Base-by-base conservation (phyloP, 805 yeast genomes). In the Kuraishia piskuri region DNA sequence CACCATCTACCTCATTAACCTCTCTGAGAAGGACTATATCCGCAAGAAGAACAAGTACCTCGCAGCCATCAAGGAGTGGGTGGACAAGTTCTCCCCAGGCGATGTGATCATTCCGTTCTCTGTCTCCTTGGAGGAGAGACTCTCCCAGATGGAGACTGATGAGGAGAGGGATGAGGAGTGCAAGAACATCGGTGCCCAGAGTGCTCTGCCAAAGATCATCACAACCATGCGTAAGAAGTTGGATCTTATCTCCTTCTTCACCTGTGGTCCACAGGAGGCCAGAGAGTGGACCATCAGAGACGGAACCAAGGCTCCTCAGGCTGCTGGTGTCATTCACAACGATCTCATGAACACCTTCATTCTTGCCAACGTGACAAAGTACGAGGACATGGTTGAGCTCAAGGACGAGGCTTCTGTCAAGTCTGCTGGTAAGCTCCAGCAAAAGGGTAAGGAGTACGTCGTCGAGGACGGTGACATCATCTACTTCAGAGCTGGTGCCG, bases 271-370 rank as follows among this genome's bases (percentile, higher is more conserved):
- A 23, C 74, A 77, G 51, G 96, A 90, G 68, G 91, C 87, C 9
- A 75, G 92, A 63, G 96, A 90, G 67, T 90, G 97, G 97, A 86
- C 90, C 19, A 76, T 90, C 53, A 77, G 91, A 64, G 74, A 75
- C 61, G 95, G 95, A 62, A 87, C 92, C 49, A 85, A 88, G 62
- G 97, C 97, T 52, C 99, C 99, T n/a, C 90, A 88, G 66, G 98
- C 99, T 48, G 99, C 99, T 22, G 98, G 97, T 68, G 96, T 94
- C 48, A 92, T 92, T 63, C 99, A 94, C 71, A 86, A 89, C 7
- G 97, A 90, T 66, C 70, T 90, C 53, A 84, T 86, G 70, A 80
- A 84, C 61, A 87, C 95, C 0, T 90, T 90, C 65, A 81, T 90
- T 49, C 79, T 81, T 63, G 95, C 94, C 9, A 82, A 84, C 54